phyloP scores from a whole-genome alignment of 2,329 filamentous ascomycete genomes.

The Dactylellina drechsleri region DNA sequence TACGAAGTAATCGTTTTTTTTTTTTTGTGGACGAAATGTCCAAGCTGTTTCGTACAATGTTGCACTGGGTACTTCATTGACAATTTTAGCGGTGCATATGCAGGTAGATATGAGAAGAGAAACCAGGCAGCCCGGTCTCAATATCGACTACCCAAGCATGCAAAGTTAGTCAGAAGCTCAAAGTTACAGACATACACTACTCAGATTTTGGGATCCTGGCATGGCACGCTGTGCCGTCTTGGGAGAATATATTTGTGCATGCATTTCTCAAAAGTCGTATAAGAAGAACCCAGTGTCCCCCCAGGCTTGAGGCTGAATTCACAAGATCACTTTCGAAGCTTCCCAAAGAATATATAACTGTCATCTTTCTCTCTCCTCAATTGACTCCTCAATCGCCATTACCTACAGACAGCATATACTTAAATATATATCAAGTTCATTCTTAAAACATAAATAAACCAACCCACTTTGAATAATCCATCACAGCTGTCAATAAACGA shows the following conservation, averaged over 20 bases:
- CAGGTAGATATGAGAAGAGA: constrained; percentile 20
- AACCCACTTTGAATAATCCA: too few species aligned
- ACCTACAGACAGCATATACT: constrained; percentile 13
- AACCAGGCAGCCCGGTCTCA: constrained; percentile 26
- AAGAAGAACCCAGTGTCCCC: constrained; percentile 35
- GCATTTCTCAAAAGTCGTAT: constrained; percentile 14
- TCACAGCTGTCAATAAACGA: background rate
- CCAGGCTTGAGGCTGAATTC: constrained; percentile 41
- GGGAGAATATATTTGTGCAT: constrained; percentile 25
- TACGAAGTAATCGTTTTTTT: background rate
- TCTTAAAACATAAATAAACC: too few species aligned
- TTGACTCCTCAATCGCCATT: background rate
- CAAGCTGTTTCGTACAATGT: constrained; percentile 4
- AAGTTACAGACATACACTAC: constrained; percentile 6
- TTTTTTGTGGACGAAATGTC: background rate
- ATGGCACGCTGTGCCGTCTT: constrained; percentile 46
- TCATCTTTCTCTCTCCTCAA: constrained; percentile 4
- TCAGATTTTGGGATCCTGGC: constrained; percentile 38
- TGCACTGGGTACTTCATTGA: background rate
- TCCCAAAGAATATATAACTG: background rate
- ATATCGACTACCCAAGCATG: too few species aligned
- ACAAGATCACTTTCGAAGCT: constrained; percentile 3
- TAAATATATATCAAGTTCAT: background rate
- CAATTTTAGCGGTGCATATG: constrained; percentile 19
- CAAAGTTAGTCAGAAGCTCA: constrained; percentile 30